These are phyloP conservation scores for Isabelozyma rhagii DNA, from an alignment of 805 yeast species.

Conservation along the genomic window DNA sequence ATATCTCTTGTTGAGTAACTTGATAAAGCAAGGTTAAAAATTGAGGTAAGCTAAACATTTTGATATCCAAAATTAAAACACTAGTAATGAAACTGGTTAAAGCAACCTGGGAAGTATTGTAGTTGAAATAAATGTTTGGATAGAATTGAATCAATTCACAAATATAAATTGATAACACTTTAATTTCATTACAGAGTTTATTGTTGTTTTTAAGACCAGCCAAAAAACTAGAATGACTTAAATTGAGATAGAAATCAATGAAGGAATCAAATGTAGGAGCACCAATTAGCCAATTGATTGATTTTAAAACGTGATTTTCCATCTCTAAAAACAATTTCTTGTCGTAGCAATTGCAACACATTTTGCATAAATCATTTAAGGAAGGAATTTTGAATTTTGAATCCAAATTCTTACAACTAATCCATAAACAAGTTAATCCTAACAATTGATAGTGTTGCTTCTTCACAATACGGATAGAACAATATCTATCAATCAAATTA, in stretches of 20 bases:
- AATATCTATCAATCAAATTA: slow-evolving; percentile 42
- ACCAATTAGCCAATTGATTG: slow-evolving; percentile 62
- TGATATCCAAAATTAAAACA: slow-evolving; percentile 33
- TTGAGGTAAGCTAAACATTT: slow-evolving; percentile 17
- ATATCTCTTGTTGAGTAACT: slow-evolving; percentile 13
- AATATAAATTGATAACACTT: slow-evolving; percentile 54
- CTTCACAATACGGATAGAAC: slow-evolving; percentile 43
- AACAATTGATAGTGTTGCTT: slow-evolving; percentile 44
- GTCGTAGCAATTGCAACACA: slow-evolving; percentile 58
- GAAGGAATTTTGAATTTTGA: slow-evolving; percentile 57
- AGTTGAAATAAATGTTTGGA: slow-evolving; percentile 52
- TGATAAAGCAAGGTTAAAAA: slow-evolving; percentile 18
- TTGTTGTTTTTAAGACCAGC: slow-evolving; percentile 27
- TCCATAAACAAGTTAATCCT: slow-evolving; percentile 44
- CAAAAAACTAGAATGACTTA: slow-evolving; percentile 16
- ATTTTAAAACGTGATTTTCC: slow-evolving; percentile 65
- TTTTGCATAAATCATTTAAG: slow-evolving; percentile 47
- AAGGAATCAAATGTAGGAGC: slow-evolving; percentile 63
- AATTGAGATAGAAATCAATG: slow-evolving; percentile 53
- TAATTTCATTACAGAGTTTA: slow-evolving; percentile 41
- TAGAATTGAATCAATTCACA: slow-evolving; percentile 68
- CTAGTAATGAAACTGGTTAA: slow-evolving; percentile 42
- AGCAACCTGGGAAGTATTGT: slow-evolving; percentile 52
- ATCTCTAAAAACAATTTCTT: slow-evolving; percentile 57
- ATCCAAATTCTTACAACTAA: slow-evolving; percentile 46